phyloP scores from a whole-genome alignment of 2,329 filamentous ascomycete genomes.

The Beauveria bassiana region DNA sequence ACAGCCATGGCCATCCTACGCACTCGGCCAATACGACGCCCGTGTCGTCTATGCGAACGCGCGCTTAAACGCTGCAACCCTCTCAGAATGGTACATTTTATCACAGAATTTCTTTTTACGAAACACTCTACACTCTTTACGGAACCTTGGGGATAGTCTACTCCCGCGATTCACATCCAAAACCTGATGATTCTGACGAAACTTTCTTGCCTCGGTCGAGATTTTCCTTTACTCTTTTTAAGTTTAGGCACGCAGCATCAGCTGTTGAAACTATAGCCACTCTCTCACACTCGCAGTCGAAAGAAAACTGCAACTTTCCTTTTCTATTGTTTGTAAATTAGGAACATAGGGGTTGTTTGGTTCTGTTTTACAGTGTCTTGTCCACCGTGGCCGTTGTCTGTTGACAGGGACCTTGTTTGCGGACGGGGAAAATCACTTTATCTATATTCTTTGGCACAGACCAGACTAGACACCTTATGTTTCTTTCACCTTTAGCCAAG shows the following conservation, averaged over 20 bases:
- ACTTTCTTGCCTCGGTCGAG: conserved; percentile 5
- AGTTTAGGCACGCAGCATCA: conserved; percentile 1
- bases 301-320: not conserved
- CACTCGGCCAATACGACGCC: conserved; percentile 9
- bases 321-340: not conserved
- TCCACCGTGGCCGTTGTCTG: not conserved
- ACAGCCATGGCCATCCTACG: conserved; percentile 7
- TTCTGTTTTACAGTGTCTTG: not conserved
- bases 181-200: conserved; percentile 12
- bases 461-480: not conserved
- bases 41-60: conserved; percentile 3
- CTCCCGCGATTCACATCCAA: not conserved
- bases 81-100: not conserved
- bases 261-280: conserved; percentile 1
- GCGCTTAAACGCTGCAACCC: not conserved
- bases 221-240: not conserved
- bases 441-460: not conserved
- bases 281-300: conserved; percentile 4
- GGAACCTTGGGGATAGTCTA: not conserved
- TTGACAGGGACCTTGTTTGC: not conserved
- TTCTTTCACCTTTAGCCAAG: not conserved
- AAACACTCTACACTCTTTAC: conserved; percentile 12
- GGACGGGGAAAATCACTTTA: not conserved
- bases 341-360: not conserved
- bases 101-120: not conserved